These are phyloP conservation scores for Xylaria sp. DNA, from an alignment of 2,329 filamentous ascomycete species.

Conservation along the genomic window DNA sequence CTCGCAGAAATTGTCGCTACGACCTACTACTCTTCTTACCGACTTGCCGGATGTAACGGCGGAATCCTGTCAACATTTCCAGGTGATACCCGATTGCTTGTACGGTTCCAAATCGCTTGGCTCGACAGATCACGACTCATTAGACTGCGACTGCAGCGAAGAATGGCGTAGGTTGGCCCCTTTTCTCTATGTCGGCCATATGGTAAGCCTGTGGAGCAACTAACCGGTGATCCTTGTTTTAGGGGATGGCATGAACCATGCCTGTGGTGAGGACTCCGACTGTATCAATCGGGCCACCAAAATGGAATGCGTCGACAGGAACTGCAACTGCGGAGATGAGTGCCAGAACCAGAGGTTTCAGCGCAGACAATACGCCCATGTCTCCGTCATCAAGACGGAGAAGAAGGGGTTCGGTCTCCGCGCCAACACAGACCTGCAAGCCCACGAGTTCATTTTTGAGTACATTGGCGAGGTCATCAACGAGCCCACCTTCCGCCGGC, in stretches of 20 bases:
- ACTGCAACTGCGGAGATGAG: slow-evolving; percentile 85
- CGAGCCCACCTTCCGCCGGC: slow-evolving; percentile 85
- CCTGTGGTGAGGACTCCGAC: slow-evolving; percentile 95
- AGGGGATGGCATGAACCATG: slow-evolving; percentile 76
- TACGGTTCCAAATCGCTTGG: slow-evolving; percentile 94
- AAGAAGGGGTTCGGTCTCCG: slow-evolving; percentile 97
- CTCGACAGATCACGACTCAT: slow-evolving; percentile 85
- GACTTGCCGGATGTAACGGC: slow-evolving; percentile 81
- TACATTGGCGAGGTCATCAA: slow-evolving; percentile 99
- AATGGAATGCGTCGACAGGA: slow-evolving; percentile 87
- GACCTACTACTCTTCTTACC: slow-evolving; percentile 69
- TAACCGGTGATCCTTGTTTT: slow-evolving; percentile 37
- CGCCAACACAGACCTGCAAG: slow-evolving; percentile 77
- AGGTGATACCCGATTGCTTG: slow-evolving; percentile 83
- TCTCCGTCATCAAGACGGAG: slow-evolving; percentile 96
- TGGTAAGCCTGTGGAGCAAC: slow-evolving; percentile 35
- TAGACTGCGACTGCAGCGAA: slow-evolving; percentile 95
- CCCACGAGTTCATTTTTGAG: slow-evolving; percentile 95
- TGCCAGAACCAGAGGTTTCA: slow-evolving; percentile 98
- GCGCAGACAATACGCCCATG: slow-evolving; percentile 86
- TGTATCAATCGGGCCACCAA: slow-evolving; percentile 99
- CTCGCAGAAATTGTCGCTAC: slow-evolving; percentile 73
- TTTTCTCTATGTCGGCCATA: slow-evolving; percentile 31
- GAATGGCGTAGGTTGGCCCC: slow-evolving; percentile 86
- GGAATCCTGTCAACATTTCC: slow-evolving; percentile 80